These are phyloP conservation scores for Corynespora cassiicola DNA, from an alignment of 2,329 filamentous ascomycete genomes.

Conservation along the genomic window DNA sequence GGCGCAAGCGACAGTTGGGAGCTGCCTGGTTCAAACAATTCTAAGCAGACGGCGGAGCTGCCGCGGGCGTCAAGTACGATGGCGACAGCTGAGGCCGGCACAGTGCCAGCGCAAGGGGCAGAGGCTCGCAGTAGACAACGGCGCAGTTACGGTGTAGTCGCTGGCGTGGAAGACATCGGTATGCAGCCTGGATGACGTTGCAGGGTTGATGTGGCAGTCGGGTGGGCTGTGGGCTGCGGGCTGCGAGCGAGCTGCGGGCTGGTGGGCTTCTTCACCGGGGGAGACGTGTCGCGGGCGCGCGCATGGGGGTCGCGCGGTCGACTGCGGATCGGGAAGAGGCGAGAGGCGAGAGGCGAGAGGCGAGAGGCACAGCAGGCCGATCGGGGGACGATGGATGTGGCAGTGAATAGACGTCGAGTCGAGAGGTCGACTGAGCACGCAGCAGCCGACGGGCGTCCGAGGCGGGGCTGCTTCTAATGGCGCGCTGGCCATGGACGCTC, in stretches of 20 bases:
- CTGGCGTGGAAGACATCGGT: constrained; percentile 22
- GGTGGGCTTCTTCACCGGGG: constrained; percentile 5
- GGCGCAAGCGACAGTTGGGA: constrained; percentile 4
- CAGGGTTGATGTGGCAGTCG: constrained; percentile 21
- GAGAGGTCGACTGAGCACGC: background rate
- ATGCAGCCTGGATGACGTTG: constrained; percentile 39
- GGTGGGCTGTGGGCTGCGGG: constrained; percentile 24
- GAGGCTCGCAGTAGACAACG: too few species aligned
- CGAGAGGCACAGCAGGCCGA: too few species aligned
- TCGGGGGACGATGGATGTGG: too few species aligned
- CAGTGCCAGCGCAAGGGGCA: too few species aligned
- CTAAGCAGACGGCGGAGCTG: constrained; percentile 10
- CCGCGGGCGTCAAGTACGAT: constrained; percentile 1
- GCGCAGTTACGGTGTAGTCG: too few species aligned
- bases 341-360: too few species aligned
- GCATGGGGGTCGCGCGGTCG: constrained; percentile 10
- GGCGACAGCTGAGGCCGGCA: too few species aligned
- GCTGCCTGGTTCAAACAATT: background rate
- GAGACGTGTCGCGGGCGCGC: constrained; percentile 10
- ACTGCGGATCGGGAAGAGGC: background rate
- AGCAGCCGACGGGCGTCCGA: background rate
- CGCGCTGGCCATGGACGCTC: constrained; percentile 3
- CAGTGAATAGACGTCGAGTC: background rate
- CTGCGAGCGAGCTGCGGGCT: constrained; percentile 5
- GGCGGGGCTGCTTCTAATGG: constrained; percentile 20